A percentile compares a stretch with the other conserved stretches of the same genome.
phyloP scores from a whole-genome alignment of 2,329 filamentous ascomycete genomes.

The Ophiobolus disseminans region DNA sequence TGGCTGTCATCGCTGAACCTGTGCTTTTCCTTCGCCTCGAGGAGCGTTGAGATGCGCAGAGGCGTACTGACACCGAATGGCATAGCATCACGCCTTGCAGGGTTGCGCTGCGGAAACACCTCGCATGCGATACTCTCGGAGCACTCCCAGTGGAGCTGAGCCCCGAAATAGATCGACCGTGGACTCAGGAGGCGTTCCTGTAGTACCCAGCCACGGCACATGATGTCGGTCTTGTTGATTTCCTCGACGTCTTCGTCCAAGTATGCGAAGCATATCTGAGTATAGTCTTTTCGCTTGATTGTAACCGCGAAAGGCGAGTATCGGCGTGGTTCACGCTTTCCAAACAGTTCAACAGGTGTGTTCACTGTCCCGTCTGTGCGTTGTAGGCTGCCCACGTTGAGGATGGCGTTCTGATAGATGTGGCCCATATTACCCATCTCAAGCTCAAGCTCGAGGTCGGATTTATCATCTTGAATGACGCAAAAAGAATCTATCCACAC shows the following conservation, averaged over 20 bases:
- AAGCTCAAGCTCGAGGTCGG: background rate
- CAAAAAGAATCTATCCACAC: constrained; percentile 10
- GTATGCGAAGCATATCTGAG: no score
- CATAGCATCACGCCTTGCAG: no score
- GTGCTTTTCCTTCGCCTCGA: no score
- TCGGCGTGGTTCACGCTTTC: no score
- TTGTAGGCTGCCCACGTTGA: background rate
- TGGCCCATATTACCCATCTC: constrained; percentile 1
- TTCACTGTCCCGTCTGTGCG: no score
- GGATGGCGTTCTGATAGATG: background rate
- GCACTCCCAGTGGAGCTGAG: background rate
- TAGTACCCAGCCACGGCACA: background rate
- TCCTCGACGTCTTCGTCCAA: no score
- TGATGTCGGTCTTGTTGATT: background rate
- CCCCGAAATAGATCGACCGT: background rate
- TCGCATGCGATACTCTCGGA: background rate
- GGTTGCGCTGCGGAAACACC: background rate
- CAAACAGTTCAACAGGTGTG: no score
- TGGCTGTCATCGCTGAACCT: no score
- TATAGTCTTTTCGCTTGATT: no score
- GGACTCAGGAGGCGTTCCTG: background rate
- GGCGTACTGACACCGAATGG: no score
- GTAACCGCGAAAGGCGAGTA: no score
- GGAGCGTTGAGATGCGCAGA: no score
- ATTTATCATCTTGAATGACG: constrained; percentile 6